Conservation (phyloP, 2,329 filamentous ascomycete genomes). For the Trematosphaeria pertusa region DNA sequence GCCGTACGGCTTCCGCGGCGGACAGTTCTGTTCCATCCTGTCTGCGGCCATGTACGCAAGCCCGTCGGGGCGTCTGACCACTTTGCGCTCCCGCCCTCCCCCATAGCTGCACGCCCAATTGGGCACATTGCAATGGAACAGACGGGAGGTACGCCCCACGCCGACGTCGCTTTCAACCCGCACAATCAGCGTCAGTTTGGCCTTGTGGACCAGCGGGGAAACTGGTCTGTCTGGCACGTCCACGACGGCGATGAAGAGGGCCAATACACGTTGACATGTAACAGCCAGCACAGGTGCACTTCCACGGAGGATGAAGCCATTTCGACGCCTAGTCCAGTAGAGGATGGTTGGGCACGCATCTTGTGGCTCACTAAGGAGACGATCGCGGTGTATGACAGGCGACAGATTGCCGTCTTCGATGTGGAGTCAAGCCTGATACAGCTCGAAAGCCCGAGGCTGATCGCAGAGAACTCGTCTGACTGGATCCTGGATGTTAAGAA, state of each 20-base stretch:
- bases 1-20: slow-evolving; percentile 57
- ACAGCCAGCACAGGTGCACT: no score
- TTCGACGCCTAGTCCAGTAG: no score
- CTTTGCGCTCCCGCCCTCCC: slow-evolving; percentile 51
- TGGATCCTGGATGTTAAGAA: slow-evolving; percentile 66
- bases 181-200: slow-evolving; percentile 67
- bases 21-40: slow-evolving; percentile 57
- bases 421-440: slow-evolving; percentile 31
- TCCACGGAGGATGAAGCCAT: no score
- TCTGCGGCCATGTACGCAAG: slow-evolving; percentile 20
- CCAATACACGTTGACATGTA: no score
- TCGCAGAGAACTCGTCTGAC: slow-evolving; percentile 35
- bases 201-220: slow-evolving; percentile 69
- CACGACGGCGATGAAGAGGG: slow-evolving; percentile 26
- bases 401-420: slow-evolving; percentile 43
- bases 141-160: slow-evolving; percentile 64
- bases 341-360: slow-evolving; percentile 60
- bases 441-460: slow-evolving; percentile 33
- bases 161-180: slow-evolving; percentile 71
- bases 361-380: slow-evolving; percentile 58
- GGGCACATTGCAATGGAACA: slow-evolving; percentile 57
- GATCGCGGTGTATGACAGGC: slow-evolving; percentile 61
- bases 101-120: slow-evolving; percentile 64
- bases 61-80: slow-evolving; percentile 22
- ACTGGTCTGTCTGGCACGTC: slow-evolving; percentile 74